phyloP scores from a whole-genome alignment of 2,329 filamentous ascomycete genomes.

The Penicillium sp. region DNA sequence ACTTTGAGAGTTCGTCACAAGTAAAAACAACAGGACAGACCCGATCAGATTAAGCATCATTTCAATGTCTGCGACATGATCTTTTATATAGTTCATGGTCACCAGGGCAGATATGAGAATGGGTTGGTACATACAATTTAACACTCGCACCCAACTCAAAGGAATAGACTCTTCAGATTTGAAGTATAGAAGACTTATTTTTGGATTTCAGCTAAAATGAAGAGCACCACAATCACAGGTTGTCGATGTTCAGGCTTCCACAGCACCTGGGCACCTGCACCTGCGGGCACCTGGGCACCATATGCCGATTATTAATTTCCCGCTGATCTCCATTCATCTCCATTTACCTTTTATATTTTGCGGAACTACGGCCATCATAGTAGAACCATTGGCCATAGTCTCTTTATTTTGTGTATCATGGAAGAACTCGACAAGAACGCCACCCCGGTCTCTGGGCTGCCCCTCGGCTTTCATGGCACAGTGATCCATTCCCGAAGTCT shows the following conservation, averaged over 20 bases:
- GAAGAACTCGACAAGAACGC: conserved; percentile 7
- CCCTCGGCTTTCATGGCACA: conserved; percentile 30
- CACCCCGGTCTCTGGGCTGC: conserved; percentile 14
- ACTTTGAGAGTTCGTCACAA: background rate
- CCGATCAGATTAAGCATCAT: background rate
- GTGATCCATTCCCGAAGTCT: conserved; percentile 25
- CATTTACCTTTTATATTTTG: background rate
- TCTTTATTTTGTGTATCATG: background rate
- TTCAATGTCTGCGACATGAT: background rate
- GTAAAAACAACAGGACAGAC: background rate
- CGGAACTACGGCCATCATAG: background rate
- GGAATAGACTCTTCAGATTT: background rate
- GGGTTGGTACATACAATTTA: background rate
- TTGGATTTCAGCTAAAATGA: background rate
- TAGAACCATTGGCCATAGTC: background rate
- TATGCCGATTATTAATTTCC: conserved; percentile 5
- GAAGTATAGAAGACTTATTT: background rate
- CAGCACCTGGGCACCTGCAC: background rate
- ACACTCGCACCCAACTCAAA: too few relatives aligned
- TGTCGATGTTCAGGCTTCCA: background rate
- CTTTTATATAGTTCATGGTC: background rate
- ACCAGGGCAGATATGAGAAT: background rate
- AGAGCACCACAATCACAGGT: background rate
- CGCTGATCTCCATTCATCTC: conserved; percentile 1
- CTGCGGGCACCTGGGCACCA: too few relatives aligned